phyloP scores from a whole-genome alignment of 345 rosid genomes.

The Cardamine resedifolia region DNA sequence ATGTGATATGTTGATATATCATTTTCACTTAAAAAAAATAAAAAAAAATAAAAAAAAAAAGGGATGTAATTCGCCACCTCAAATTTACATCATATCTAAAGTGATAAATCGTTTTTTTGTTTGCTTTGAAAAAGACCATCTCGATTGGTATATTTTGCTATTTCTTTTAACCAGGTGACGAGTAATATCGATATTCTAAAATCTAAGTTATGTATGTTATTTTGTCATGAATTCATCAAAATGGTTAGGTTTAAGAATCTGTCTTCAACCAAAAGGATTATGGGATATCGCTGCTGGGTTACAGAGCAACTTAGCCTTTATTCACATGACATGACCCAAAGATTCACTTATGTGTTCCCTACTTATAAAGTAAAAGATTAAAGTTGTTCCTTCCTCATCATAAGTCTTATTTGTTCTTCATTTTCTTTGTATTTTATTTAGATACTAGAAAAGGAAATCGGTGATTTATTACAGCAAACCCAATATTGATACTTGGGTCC shows the following conservation, averaged over 20 bases:
- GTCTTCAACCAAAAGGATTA: slow-evolving; percentile 9
- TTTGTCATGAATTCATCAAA: neutral
- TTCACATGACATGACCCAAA: slow-evolving; percentile 54
- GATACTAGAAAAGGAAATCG: slow-evolving; percentile 1
- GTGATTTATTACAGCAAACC: slow-evolving; percentile 31
- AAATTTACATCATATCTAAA: neutral
- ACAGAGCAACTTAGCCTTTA: slow-evolving; percentile 35
- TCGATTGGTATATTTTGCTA: neutral
- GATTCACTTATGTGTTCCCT: slow-evolving; percentile 53
- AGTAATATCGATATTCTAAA: neutral
- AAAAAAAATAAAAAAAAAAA: neutral
- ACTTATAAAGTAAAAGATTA: slow-evolving; percentile 42
- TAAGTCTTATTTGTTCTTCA: slow-evolving; percentile 21
- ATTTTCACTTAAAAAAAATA: neutral
- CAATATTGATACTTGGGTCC: slow-evolving; percentile 41
- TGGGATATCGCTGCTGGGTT: slow-evolving; percentile 31
- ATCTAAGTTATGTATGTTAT: neutral
- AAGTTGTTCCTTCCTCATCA: slow-evolving; percentile 40
- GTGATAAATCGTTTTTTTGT: neutral
- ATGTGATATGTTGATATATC: neutral
- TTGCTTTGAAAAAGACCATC: neutral
- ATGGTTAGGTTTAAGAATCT: slow-evolving; percentile 25
- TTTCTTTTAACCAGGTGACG: neutral
- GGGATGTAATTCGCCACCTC: neutral
- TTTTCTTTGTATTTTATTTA: neutral